phyloP scores from a whole-genome alignment of 208 protist genomes.

The Dictyostelium gargantuum region DNA sequence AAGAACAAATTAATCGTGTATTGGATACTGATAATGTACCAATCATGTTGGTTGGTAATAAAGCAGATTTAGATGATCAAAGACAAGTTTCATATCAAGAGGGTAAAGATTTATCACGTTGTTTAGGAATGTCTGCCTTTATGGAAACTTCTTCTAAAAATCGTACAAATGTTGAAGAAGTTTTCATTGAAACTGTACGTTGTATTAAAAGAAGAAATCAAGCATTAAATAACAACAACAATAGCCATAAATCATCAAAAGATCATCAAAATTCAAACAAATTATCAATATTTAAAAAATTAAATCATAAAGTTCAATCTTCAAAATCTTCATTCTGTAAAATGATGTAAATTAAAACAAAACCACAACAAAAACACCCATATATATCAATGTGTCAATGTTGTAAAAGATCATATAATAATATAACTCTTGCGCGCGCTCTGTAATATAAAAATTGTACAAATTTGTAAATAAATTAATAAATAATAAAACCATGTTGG shows the following conservation, averaged over 20 bases:
- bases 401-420: too few relatives aligned
- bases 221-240: background rate
- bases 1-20: slow-evolving; percentile 78
- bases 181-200: slow-evolving; percentile 40
- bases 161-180: slow-evolving; percentile 53
- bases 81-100: slow-evolving; percentile 64
- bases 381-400: too few relatives aligned
- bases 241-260: background rate
- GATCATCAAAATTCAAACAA: background rate
- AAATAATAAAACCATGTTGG: too few relatives aligned
- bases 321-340: background rate
- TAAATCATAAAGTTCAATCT: background rate
- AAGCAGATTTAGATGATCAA: slow-evolving; percentile 82
- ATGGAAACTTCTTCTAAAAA: slow-evolving; percentile 64
- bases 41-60: slow-evolving; percentile 86
- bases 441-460: too few relatives aligned
- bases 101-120: slow-evolving; percentile 22
- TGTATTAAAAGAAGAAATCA: slow-evolving; percentile 17
- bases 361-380: too few relatives aligned
- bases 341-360: background rate
- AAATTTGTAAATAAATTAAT: too few relatives aligned
- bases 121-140: slow-evolving; percentile 40
- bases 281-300: background rate
- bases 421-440: too few relatives aligned
- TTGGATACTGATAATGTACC: slow-evolving; percentile 73